Evolutionary conservation across 202 grass and related monocot species (phyloP), one percentile per base, ranked within the genome.

Genomic region (Panicum hallii): DNA sequence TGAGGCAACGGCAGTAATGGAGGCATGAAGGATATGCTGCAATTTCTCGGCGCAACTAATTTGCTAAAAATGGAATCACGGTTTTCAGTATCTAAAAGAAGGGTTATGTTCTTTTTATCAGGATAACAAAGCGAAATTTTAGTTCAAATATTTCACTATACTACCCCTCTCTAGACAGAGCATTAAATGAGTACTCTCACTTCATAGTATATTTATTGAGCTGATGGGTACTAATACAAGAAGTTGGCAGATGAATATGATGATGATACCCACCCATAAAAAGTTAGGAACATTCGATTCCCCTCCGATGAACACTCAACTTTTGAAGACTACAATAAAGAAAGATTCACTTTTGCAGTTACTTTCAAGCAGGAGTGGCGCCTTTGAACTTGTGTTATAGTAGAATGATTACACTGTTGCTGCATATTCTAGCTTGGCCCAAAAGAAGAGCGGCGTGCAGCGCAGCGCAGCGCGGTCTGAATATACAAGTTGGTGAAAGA

Each of bases 391-490:
- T 66, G 61, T 67, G 47, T 34, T 67, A 84, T 67, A 32, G n/a
- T 26, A 20, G 14, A 76, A 84, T 75, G 82, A 84, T 84, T 52
- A 43, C 20, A 81, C 5, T 2, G 79, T 70, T 32, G 14, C 67
- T 61, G 48, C 30, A 38, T 74, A 38, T 54, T 16, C 30, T 36
- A 54, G 80, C 67, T 72, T 62, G 80, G 80, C 80, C 80, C 67
- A 82, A 62, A 71, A 52, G 41, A 82, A 82, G 49, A 55, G 50
- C 17, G 32, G 49, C 17, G 11, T 56, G 50, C 67, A 70, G 67
- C 67, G 20, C 74, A 3, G 44, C 19, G 50, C 67, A 70, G 67
- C 67, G 41, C 54, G 1, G 44, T 12, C 7, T 73, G 20, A 63
- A 48, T 72, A 54, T 67, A 13, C 28, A 49, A 19, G 42, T 48